These are phyloP conservation scores for Phytophthora gonapodyides DNA, from an alignment of 352 stramenopile genomes.

Conservation along the genomic window DNA sequence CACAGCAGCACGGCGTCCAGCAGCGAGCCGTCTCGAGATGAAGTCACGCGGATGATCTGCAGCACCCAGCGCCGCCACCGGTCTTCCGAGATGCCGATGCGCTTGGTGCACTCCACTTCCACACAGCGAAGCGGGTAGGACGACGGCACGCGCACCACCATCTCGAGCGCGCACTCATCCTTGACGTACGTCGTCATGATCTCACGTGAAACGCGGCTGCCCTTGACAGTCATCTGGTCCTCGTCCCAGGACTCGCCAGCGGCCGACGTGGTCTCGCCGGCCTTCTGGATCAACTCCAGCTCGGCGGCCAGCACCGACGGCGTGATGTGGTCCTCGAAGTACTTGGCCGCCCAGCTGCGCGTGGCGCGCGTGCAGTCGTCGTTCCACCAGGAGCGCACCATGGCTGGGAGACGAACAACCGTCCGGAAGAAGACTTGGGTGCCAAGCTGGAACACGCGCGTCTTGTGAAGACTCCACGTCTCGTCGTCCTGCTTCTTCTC, in stretches of 20 bases:
- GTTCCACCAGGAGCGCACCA: conserved; percentile 92
- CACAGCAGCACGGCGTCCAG: conserved; percentile 92
- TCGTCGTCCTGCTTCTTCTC: conserved; percentile 33
- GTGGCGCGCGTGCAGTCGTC: conserved; percentile 84
- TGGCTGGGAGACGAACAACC: conserved; percentile 77
- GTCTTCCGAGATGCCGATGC: conserved; percentile 90
- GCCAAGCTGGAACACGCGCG: conserved; percentile 52
- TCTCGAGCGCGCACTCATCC: conserved; percentile 91
- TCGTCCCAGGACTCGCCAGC: conserved; percentile 57
- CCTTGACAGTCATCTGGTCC: conserved; percentile 88
- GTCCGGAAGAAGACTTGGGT: conserved; percentile 84
- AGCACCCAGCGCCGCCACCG: conserved; percentile 93
- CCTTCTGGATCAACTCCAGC: conserved; percentile 76
- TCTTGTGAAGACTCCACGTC: conserved; percentile 44
- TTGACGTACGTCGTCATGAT: conserved; percentile 94
- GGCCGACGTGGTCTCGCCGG: conserved; percentile 39
- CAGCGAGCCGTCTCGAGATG: conserved; percentile 89
- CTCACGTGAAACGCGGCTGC: conserved; percentile 85
- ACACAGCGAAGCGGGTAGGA: conserved; percentile 91
- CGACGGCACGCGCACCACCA: conserved; percentile 87
- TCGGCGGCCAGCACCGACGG: conserved; percentile 78
- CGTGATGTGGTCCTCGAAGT: conserved; percentile 89
- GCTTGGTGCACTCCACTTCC: conserved; percentile 91
- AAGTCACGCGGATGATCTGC: conserved; percentile 92
- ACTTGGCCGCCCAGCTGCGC: conserved; percentile 85